A percentile compares a stretch with the other conserved stretches of the same genome.
These are phyloP conservation scores for Hypoxylon sp. DNA, from an alignment of 2,329 filamentous ascomycete species.

Conservation along the genomic window DNA sequence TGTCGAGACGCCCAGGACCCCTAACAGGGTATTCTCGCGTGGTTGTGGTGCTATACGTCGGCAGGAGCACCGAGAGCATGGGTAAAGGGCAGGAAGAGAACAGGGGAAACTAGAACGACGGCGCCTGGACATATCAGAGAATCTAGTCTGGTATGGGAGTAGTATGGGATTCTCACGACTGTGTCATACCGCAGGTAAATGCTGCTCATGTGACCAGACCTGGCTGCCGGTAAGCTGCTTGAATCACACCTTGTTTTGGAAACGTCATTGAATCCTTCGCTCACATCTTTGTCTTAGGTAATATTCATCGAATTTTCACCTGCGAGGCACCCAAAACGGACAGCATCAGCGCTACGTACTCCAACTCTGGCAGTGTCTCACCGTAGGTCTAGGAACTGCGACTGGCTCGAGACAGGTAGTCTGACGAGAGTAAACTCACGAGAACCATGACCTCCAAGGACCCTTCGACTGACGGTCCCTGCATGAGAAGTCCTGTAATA, in stretches of 20 bases:
- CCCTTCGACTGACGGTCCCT: conserved; percentile 29
- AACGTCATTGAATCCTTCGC: conserved; percentile 31
- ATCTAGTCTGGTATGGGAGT: neutral
- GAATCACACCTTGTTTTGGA: conserved; percentile 34
- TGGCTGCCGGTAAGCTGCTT: conserved; percentile 38
- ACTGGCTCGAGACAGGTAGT: conserved; percentile 13
- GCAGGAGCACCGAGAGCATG: conserved; percentile 14
- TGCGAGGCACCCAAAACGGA: conserved; percentile 39
- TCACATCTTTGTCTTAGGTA: conserved; percentile 28
- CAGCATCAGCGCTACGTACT: conserved; percentile 15
- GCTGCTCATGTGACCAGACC: conserved; percentile 36
- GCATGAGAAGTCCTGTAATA: conserved; percentile 26
- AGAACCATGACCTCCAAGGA: conserved; percentile 9
- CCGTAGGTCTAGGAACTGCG: conserved; percentile 12
- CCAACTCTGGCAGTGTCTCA: conserved; percentile 24
- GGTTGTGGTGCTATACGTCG: conserved; percentile 17
- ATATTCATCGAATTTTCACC: conserved; percentile 23
- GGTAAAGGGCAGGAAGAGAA: neutral
- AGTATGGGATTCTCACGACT: conserved; percentile 14
- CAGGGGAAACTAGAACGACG: conserved; percentile 16
- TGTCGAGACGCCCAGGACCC: conserved; percentile 25
- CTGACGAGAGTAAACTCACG: conserved; percentile 16
- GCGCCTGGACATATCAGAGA: conserved; percentile 2
- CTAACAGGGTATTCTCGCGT: conserved; percentile 14
- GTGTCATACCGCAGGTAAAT: conserved; percentile 20